Base-by-base conservation (phyloP, 2,329 filamentous ascomycete genomes). In the Exutisphaerella laricina region DNA sequence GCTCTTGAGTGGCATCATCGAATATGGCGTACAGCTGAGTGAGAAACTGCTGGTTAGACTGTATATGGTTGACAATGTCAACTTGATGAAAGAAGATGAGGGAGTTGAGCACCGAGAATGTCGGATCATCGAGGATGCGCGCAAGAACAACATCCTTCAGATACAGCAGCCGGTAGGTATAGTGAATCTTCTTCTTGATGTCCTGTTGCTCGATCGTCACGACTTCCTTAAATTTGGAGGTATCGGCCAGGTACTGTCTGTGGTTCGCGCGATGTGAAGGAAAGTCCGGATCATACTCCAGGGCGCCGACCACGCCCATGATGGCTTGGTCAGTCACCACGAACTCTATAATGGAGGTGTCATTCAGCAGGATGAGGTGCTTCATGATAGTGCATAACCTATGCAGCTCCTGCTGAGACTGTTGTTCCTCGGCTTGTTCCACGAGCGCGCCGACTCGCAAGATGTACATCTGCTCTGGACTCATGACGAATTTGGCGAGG, bases 61-160 rank as follows among this genome's bases (percentile, higher is more conserved):
- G 89, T n/a, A 98, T 74, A 66, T 97, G 87, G 60, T 90, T 86
- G 37, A 98, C 84, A 60, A 98, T 96, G 60, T 97, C 92, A 57
- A 97, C 89, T 69, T 98, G 92, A 69, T 97, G 92, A 74, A 94
- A 98, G 71, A 96, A 98, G 55, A 98, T 98, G 56, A 97, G 77
- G 38, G 88, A 95, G 68, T 97, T 98, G 52, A 98, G 80, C 18
- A 97, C 89, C 17, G 88, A 94, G 65, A 97, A 98, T 14, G 92
- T 98, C 37, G 90, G 90, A 64, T 98, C 92, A 66, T 98, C 92
- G 48, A 98, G 75, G 51, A 98, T 97, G 50, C 92, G 81, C 21
- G 92, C 92, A 31, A 98, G 77, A 1, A 97, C 90, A n/a, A 98
- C 92, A 59, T 98, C 92, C 65, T 97, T 98, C 41, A 98, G 75